Evolutionary conservation across 2,329 filamentous ascomycete genomes (phyloP).

Genomic region (Exophiala aquamarina): DNA sequence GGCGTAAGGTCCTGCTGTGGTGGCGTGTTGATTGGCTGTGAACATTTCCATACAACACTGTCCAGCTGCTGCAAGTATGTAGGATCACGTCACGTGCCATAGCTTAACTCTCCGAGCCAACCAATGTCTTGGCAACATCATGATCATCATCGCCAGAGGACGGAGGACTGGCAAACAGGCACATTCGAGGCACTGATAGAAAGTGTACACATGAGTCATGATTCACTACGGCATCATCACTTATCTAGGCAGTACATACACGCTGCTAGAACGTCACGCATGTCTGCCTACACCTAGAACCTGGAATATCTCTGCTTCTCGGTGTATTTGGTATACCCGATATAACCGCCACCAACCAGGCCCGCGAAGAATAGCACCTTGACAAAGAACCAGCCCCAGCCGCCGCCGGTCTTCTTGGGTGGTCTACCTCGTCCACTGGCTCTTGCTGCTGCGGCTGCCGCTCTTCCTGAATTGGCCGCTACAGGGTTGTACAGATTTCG

Average conservation of each 20-base stretch:
- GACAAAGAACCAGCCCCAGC: conserved; percentile 72
- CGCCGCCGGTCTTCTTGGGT: conserved; percentile 39
- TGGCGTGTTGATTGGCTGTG: conserved; percentile 21
- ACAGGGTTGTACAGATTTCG: conserved; percentile 78
- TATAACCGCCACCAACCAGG: conserved; percentile 71
- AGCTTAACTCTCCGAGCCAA: background rate
- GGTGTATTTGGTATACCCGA: conserved; percentile 82
- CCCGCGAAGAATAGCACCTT: conserved; percentile 78
- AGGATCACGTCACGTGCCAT: conserved; percentile 9
- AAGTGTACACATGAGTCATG: no score
- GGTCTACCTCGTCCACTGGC: conserved; percentile 29
- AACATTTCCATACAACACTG: conserved; percentile 6
- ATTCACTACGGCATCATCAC: no score
- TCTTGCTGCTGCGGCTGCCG: conserved; percentile 18
- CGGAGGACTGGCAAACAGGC: no score
- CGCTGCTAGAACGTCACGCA: no score
- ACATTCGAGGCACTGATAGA: no score
- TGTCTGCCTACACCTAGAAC: conserved; percentile 21
- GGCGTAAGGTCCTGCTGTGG: conserved; percentile 3
- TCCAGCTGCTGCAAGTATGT: no score
- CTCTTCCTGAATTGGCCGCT: conserved; percentile 29
- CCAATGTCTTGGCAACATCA: background rate
- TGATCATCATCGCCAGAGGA: no score
- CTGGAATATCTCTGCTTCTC: conserved; percentile 50
- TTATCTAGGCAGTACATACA: no score